Percentiles rank a stretch among this genome's conserved stretches.
Conservation (phyloP, 1,139 yeast genomes). For the Candida sp. region DNA sequence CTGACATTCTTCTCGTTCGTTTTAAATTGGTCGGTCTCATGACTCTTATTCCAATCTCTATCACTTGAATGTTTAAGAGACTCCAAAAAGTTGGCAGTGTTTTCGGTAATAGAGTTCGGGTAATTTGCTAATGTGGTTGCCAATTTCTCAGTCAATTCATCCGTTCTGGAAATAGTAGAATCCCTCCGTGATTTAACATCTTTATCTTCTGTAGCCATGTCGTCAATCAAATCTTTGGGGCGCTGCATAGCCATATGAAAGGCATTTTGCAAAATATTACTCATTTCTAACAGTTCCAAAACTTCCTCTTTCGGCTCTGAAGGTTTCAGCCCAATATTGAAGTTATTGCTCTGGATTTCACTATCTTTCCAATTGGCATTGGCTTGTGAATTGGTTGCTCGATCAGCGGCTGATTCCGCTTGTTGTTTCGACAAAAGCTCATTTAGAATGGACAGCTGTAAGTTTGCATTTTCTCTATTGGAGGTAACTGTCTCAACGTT, state of each 20-base stretch:
- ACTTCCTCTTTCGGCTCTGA: constrained; percentile 39
- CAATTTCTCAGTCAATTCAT: constrained; percentile 2
- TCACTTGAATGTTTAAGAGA: constrained; percentile 14
- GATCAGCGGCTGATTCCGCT: not conserved
- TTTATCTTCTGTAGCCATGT: constrained; percentile 34
- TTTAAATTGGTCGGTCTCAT: not conserved
- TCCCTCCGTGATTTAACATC: constrained; percentile 4
- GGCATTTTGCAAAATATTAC: constrained; percentile 71
- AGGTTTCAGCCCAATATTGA: not conserved
- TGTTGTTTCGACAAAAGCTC: not conserved
- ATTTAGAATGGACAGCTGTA: too few relatives aligned
- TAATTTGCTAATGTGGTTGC: constrained; percentile 9
- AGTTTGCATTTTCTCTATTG: not conserved
- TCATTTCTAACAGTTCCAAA: constrained; percentile 51
- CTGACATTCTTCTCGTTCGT: not conserved
- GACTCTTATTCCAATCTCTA: constrained; percentile 6
- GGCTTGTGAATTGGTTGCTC: not conserved
- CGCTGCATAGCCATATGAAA: constrained; percentile 69
- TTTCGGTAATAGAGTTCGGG: constrained; percentile 11
- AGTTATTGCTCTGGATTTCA: too few relatives aligned
- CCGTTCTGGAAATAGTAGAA: not conserved
- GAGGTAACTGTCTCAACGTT: not conserved
- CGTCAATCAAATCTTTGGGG: constrained; percentile 53
- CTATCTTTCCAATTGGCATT: not conserved
- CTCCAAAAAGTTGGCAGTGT: constrained; percentile 14